Evolutionary conservation across 345 rosid genomes (phyloP), one percentile per base, ranked within the genome.

Genomic region (Rubroshorea leprosula): DNA sequence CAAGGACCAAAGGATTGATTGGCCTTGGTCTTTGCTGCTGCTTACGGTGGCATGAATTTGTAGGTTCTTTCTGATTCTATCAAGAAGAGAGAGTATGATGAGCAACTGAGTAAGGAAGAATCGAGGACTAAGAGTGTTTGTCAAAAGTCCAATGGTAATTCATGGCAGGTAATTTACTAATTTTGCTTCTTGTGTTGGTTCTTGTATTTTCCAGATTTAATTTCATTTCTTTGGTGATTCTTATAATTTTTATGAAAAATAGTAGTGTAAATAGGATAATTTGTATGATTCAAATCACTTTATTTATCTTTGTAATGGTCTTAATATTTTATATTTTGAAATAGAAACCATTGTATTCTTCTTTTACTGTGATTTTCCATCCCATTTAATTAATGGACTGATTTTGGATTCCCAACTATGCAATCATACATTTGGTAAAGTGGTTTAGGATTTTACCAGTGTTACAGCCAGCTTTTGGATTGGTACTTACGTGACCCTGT

Each of bases 1-100:
- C 50, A 21, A 55, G 26, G 4, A 25, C 19, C 3, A 20, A 12
- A 59, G 25, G 11, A 27, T 63, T 26, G 25, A 8, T 54, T 46
- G 57, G 56, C 58, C 52, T 16, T 31, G 49, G 61, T 51, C 41
- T 51, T 55, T 35, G 51, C 29, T 54, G 61, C 57, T 49, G 53
- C 53, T 60, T 55, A 65, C 38, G 23, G 22, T 57, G 50, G 26
- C 57, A 8, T 68, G 49, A 35, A 52, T 58, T 54, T 58, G 21
- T 68, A 93, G 99, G 86, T 89, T 68, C 97, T 93, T 64, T 89
- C 97, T 51, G 99, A 93, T 77, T 76, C 74, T 23, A 68, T 74
- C 29, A 89, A 89, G 77, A 89, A 82, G 85, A 76, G 82, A 74
- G 97, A 89, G 68, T 93, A 93, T 61, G 97, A 93, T 76, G 99